Conservation (phyloP, 2,329 filamentous ascomycete genomes). For the Taxawa tesnikishii region DNA sequence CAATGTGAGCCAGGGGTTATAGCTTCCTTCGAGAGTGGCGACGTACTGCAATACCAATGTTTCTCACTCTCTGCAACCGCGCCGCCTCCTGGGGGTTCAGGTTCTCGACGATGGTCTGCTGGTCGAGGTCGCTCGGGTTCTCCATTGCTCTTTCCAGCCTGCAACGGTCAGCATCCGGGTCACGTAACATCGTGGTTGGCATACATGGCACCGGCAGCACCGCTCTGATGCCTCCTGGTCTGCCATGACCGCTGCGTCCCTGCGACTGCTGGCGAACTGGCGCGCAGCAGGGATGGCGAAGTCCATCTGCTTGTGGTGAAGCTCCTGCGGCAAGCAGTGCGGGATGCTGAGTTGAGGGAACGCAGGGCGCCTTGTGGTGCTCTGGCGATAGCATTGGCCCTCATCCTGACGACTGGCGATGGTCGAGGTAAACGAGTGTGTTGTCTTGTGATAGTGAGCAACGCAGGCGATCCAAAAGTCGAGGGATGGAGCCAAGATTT, state of each 20-base stretch:
- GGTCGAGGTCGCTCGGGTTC: conserved; percentile 44
- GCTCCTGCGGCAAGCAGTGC: conserved; percentile 4
- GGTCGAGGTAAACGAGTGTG: too few relatives aligned
- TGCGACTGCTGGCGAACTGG: neutral
- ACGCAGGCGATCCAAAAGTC: too few relatives aligned
- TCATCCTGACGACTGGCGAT: conserved; percentile 7
- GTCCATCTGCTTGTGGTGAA: conserved; percentile 7
- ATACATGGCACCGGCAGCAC: conserved; percentile 16
- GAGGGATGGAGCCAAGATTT: too few relatives aligned
- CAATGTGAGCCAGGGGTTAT: conserved; percentile 24
- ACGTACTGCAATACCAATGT: conserved; percentile 90
- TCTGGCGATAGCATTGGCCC: conserved; percentile 9
- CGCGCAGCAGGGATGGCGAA: conserved; percentile 7
- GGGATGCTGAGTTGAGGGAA: conserved; percentile 8
- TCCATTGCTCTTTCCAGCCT: conserved; percentile 45
- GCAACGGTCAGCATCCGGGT: too few relatives aligned
- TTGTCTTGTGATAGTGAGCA: too few relatives aligned
- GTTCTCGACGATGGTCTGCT: conserved; percentile 62
- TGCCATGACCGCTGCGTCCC: neutral
- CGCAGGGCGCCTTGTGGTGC: conserved; percentile 9
- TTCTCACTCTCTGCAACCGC: conserved; percentile 70
- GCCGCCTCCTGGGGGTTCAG: conserved; percentile 68
- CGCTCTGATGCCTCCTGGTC: conserved; percentile 10
- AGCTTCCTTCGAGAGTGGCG: neutral
- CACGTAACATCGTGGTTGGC: too few relatives aligned